Conservation (phyloP, 345 rosid species). For the Mercurialis annua region DNA sequence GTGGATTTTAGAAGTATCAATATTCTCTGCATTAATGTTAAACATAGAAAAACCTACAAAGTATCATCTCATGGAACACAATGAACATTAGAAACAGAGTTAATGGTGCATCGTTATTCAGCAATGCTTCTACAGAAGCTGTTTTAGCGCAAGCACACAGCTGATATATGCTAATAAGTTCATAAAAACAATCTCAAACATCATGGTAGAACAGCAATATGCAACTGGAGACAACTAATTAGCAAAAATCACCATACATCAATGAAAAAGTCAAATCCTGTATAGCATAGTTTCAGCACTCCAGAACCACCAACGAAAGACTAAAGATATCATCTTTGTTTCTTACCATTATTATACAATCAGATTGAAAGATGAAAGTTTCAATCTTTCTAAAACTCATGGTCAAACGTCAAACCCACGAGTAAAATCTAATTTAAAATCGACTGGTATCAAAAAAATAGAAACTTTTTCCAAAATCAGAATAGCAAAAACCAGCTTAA, state of each 20-base stretch:
- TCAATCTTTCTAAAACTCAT: background rate
- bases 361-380: background rate
- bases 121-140: background rate
- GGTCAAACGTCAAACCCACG: conserved; percentile 5
- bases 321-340: background rate
- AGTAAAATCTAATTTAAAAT: conserved; percentile 1
- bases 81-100: background rate
- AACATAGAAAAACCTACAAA: background rate
- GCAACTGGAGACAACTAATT: background rate
- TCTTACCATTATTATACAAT: background rate
- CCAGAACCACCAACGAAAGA: background rate
- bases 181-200: conserved; percentile 3
- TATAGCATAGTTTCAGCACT: too few species aligned
- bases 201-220: background rate
- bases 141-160: too few species aligned
- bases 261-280: background rate
- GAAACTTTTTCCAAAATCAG: background rate
- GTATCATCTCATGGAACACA: background rate
- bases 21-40: background rate
- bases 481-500: background rate
- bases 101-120: background rate
- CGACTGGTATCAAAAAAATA: background rate
- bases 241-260: background rate
- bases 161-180: background rate
- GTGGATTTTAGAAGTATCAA: background rate